phyloP scores from a whole-genome alignment of 1,284 basidiomycete genomes.

The Malassezia pachydermatis region DNA sequence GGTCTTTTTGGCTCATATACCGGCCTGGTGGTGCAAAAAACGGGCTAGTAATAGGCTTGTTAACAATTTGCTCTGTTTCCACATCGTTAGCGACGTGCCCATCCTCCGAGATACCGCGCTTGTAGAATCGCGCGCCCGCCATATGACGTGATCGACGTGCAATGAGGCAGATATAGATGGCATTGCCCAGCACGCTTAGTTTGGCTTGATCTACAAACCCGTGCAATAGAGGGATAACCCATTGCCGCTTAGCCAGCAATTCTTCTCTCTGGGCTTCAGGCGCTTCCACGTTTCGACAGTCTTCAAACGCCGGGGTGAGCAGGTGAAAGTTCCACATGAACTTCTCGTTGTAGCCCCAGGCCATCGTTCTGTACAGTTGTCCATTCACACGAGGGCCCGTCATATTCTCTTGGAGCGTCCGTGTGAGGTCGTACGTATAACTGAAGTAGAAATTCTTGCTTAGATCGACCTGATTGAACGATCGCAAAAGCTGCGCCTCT shows the following conservation, averaged over 20 bases:
- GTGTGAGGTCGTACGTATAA: slow-evolving; percentile 91
- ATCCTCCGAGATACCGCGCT: slow-evolving; percentile 77
- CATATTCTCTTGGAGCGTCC: slow-evolving; percentile 87
- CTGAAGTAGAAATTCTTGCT: slow-evolving; percentile 99
- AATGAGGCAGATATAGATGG: slow-evolving; percentile 85
- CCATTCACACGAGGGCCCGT: slow-evolving; percentile 51
- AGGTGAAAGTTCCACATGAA: slow-evolving; percentile 95
- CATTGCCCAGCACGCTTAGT: slow-evolving; percentile 75
- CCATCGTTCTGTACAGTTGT: slow-evolving; percentile 20
- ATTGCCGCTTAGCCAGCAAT: slow-evolving; percentile 53
- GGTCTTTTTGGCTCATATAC: not conserved
- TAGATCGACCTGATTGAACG: slow-evolving; percentile 96
- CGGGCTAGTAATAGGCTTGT: slow-evolving; percentile 70
- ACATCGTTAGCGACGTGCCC: slow-evolving; percentile 98
- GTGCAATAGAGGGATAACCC: slow-evolving; percentile 86
- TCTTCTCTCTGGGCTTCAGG: slow-evolving; percentile 17
- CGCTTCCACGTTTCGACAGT: slow-evolving; percentile 19
- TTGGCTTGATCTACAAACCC: slow-evolving; percentile 98
- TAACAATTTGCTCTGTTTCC: slow-evolving; percentile 96
- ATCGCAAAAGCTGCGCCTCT: slow-evolving; percentile 58
- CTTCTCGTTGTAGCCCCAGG: slow-evolving; percentile 66
- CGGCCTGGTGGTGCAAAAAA: slow-evolving; percentile 32
- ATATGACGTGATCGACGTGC: slow-evolving; percentile 88
- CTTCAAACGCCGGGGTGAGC: slow-evolving; percentile 57
- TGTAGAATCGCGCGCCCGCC: slow-evolving; percentile 89